Evolutionary conservation across 495 filamentous ascomycete species (phyloP).

Genomic region (Chaetomium tenue): DNA sequence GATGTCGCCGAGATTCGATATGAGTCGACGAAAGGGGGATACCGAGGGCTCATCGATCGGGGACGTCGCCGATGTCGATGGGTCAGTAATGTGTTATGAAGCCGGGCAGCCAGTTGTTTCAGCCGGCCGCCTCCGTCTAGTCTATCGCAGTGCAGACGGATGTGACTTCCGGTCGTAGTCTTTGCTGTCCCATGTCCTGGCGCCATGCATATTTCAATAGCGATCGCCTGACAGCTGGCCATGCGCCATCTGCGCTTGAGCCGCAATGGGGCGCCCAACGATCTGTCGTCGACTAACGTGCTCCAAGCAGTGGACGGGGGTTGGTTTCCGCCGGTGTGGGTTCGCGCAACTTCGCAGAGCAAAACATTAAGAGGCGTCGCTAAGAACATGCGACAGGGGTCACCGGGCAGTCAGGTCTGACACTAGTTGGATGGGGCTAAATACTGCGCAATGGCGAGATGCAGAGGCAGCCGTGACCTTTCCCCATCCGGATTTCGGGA

Average conservation of each 20-base stretch:
- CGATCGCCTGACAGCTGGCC: neutral
- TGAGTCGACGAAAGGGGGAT: neutral
- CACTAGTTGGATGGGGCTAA: neutral
- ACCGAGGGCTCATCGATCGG: neutral
- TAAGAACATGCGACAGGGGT: neutral
- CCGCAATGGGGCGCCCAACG: neutral
- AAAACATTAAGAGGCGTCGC: neutral
- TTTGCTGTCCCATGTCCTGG: neutral
- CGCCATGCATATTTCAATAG: neutral
- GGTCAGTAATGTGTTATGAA: neutral
- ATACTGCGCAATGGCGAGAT: constrained; percentile 1
- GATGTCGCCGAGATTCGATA: neutral
- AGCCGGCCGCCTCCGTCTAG: too few species aligned
- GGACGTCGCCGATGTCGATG: neutral
- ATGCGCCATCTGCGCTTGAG: constrained; percentile 2
- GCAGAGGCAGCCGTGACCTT: constrained; percentile 10
- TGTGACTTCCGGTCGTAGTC: constrained; percentile 4
- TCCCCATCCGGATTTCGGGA: constrained; percentile 18
- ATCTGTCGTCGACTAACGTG: neutral
- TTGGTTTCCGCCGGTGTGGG: neutral
- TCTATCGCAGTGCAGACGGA: neutral
- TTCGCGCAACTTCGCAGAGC: neutral
- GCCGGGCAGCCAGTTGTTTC: neutral
- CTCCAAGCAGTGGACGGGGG: neutral
- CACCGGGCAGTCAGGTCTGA: neutral